Evolutionary conservation across 1,139 yeast species (phyloP).

Genomic region (Protomyces lactucae-debilis): DNA sequence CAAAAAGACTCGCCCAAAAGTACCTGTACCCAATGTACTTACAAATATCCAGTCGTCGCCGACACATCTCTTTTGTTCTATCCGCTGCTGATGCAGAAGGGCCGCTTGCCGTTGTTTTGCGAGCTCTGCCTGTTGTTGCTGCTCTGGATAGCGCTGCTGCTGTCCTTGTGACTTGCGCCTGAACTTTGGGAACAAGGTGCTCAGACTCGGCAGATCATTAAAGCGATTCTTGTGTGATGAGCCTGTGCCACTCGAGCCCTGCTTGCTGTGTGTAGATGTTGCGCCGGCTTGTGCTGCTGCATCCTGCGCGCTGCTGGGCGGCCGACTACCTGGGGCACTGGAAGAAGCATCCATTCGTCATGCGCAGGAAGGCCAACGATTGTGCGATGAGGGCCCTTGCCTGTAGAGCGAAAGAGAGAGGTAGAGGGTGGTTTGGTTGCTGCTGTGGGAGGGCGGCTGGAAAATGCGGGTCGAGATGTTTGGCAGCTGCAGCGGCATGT

Average conservation of each 20-base stretch:
- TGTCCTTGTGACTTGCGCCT: not conserved
- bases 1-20: constrained; percentile 25
- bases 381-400: too few species aligned
- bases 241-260: not conserved
- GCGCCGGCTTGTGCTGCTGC: not conserved
- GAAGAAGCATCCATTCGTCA: not conserved
- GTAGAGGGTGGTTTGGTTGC: too few species aligned
- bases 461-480: too few species aligned
- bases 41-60: constrained; percentile 24
- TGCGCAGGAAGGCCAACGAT: not conserved
- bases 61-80: not conserved
- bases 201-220: constrained; percentile 9
- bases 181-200: constrained; percentile 15
- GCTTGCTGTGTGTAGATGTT: not conserved
- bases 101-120: not conserved
- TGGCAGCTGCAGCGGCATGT: too few species aligned
- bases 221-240: not conserved
- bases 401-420: too few species aligned
- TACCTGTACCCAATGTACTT: constrained; percentile 26
- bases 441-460: too few species aligned
- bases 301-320: not conserved
- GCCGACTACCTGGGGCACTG: not conserved
- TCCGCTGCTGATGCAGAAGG: not conserved
- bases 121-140: not conserved
- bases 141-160: not conserved